phyloP scores from a whole-genome alignment of 2,329 filamentous ascomycete genomes.

The Penicillium sp. region DNA sequence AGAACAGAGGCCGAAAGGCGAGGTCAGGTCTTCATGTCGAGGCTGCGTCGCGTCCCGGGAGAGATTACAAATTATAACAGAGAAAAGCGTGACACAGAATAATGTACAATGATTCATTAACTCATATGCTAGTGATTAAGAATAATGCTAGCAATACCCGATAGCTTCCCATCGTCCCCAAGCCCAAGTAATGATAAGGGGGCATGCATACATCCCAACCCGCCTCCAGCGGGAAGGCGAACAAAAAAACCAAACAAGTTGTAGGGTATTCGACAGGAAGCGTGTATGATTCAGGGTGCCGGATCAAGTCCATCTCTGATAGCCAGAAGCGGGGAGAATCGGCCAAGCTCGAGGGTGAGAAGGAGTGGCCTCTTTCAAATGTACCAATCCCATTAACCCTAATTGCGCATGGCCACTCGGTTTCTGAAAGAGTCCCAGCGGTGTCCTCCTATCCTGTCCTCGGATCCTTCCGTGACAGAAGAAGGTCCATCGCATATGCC shows the following conservation, averaged over 20 bases:
- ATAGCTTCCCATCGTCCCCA: slow-evolving; percentile 5
- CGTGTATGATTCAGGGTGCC: slow-evolving; percentile 4
- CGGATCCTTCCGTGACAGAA: not conserved
- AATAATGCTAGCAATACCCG: slow-evolving; percentile 23
- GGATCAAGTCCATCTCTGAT: slow-evolving; percentile 16
- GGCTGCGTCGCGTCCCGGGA: too few relatives aligned
- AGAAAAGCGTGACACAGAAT: slow-evolving; percentile 1
- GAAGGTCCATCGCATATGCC: slow-evolving; percentile 5
- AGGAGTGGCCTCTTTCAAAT: slow-evolving; percentile 18
- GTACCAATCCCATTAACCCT: slow-evolving; percentile 5
- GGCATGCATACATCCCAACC: not conserved
- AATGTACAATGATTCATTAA: slow-evolving; percentile 27
- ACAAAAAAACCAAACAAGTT: not conserved
- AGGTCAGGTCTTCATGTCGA: too few relatives aligned
- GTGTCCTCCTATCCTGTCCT: slow-evolving; percentile 1
- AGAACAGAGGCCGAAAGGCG: too few relatives aligned
- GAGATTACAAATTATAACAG: too few relatives aligned
- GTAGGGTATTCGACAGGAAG: not conserved
- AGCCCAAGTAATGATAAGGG: slow-evolving; percentile 6
- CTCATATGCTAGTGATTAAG: slow-evolving; percentile 23
- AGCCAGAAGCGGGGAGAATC: slow-evolving; percentile 17
- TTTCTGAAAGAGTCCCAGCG: slow-evolving; percentile 1
- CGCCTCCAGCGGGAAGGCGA: not conserved
- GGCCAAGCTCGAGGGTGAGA: slow-evolving; percentile 1
- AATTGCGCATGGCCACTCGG: slow-evolving; percentile 10